Base-by-base conservation (phyloP, 208 protist species). In the Crithidia fasciculata region DNA sequence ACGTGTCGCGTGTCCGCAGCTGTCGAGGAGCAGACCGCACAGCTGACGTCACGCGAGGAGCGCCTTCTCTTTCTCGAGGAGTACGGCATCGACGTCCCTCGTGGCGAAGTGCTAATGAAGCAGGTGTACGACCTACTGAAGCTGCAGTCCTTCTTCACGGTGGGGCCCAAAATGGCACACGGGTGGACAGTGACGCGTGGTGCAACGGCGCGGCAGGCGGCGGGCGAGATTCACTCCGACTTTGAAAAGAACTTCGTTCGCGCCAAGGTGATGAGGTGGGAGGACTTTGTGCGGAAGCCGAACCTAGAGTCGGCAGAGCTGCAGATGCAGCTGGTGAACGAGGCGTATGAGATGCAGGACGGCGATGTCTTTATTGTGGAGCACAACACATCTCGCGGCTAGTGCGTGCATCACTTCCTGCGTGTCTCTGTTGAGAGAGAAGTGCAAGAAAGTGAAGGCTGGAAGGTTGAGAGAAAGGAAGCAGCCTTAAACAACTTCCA, bases 111-210 rank as follows among this genome's bases (percentile, higher is more conserved):
- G 19, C 66, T 97, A n/a, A 73, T 95, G 75, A 71, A 71, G 59
- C 66, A 69, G 40, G 89, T 93, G 43, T 90, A 91, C 56, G 70
- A 74, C 5, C 56, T 94, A 37, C 78, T 95, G 55, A 74, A 69
- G 40, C 76, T 95, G 59, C 85, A 95, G 62, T 90, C 90, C 15
- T 97, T 97, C 68, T 97, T 95, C 80, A 97, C 93, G 4, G 88
- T 95, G 12, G 93, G 93, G 37, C 93, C 93, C 28, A 78, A 86
- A 45, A 95, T 95, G 91, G 82, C 91, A 16, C 87, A 89, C 72
- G 89, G 74, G 8, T 97, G 93, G 91, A 68, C 85, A 13, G 80
- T 89, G 49, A 4, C 40, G 54, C 59, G 72, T 10, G 89, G 91
- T 15, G 69, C 82, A 0, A 94, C 80, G 6, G 89, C 81, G 43